Percentiles rank a stretch among this genome's conserved stretches.
These are phyloP conservation scores for Tulasnella sp. DNA, from an alignment of 768 basidiomycete species.

Conservation along the genomic window DNA sequence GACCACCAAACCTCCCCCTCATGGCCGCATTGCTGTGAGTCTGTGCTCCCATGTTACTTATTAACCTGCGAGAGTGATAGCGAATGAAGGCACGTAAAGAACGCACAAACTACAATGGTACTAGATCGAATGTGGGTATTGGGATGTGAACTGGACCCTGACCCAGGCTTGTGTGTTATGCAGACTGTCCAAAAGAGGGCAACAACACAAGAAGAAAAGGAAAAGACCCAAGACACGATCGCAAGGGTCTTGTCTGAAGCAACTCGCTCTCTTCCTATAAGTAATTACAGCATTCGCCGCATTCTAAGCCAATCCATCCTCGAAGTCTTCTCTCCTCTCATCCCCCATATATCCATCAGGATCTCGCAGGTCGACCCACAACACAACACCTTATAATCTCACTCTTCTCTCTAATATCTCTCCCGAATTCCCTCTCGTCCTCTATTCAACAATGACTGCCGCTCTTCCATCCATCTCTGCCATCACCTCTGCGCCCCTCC, in stretches of 20 bases:
- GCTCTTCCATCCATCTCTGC: slow-evolving; percentile 7
- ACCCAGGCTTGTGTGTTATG: background rate
- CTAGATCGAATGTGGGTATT: background rate
- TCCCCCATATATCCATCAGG: too few relatives aligned
- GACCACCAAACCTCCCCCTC: too few relatives aligned
- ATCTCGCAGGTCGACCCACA: background rate
- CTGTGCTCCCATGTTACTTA: background rate
- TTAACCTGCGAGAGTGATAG: background rate
- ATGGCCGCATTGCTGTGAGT: too few relatives aligned
- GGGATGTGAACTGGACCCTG: background rate
- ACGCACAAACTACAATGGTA: background rate
- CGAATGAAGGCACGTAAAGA: background rate
- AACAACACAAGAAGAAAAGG: background rate
- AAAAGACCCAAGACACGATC: too few relatives aligned
- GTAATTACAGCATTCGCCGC: background rate
- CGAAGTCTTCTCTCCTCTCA: too few relatives aligned
- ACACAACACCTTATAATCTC: background rate
- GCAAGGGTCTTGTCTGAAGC: too few relatives aligned
- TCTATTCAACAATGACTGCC: slow-evolving; percentile 4
- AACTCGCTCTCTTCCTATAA: background rate
- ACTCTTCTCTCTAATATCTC: background rate
- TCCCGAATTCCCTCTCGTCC: background rate
- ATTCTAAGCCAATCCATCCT: too few relatives aligned
- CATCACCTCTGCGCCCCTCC: slow-evolving; percentile 1
- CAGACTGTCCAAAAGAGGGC: background rate